Percentiles rank a stretch among this genome's conserved stretches.
Conservation (phyloP, 1,139 yeast species). For the Lodderomyces orthopsilosis region DNA sequence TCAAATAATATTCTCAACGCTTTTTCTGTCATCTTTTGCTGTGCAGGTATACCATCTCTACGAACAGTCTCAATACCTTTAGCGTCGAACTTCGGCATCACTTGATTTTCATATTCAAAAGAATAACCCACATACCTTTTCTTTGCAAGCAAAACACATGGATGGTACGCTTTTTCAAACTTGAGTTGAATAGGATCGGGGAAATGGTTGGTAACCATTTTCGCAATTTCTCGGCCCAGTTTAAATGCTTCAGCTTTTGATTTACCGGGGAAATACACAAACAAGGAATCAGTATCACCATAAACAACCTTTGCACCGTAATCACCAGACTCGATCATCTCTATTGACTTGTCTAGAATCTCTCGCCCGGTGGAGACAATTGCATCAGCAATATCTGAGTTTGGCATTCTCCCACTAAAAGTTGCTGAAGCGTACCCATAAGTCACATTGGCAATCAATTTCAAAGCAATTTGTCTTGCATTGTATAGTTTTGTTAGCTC, state of each 20-base stretch:
- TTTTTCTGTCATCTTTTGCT: slow-evolving; percentile 75
- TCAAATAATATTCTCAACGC: slow-evolving; percentile 68
- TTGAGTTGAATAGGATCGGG: slow-evolving; percentile 82
- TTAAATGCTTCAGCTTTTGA: slow-evolving; percentile 72
- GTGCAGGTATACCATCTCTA: slow-evolving; percentile 93
- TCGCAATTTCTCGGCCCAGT: slow-evolving; percentile 70
- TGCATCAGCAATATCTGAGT: slow-evolving; percentile 91
- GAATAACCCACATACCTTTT: slow-evolving; percentile 87
- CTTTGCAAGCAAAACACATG: slow-evolving; percentile 77
- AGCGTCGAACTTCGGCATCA: slow-evolving; percentile 76
- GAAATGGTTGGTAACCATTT: slow-evolving; percentile 57
- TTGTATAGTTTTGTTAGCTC: slow-evolving; percentile 58
- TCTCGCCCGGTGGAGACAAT: slow-evolving; percentile 91
- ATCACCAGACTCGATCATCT: slow-evolving; percentile 56
- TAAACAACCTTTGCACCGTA: slow-evolving; percentile 94
- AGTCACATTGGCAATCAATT: slow-evolving; percentile 89
- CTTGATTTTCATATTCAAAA: slow-evolving; percentile 58
- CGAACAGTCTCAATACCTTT: slow-evolving; percentile 94
- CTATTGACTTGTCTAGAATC: slow-evolving; percentile 68
- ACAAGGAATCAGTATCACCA: slow-evolving; percentile 94
- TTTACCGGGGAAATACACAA: slow-evolving; percentile 86
- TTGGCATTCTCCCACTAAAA: slow-evolving; percentile 96
- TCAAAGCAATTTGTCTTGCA: slow-evolving; percentile 81
- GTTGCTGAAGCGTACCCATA: slow-evolving; percentile 96
- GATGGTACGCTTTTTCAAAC: slow-evolving; percentile 90